These are phyloP conservation scores for Rehmannia glutinosa DNA, from an alignment of 257 asterid genomes.

Conservation along the genomic window DNA sequence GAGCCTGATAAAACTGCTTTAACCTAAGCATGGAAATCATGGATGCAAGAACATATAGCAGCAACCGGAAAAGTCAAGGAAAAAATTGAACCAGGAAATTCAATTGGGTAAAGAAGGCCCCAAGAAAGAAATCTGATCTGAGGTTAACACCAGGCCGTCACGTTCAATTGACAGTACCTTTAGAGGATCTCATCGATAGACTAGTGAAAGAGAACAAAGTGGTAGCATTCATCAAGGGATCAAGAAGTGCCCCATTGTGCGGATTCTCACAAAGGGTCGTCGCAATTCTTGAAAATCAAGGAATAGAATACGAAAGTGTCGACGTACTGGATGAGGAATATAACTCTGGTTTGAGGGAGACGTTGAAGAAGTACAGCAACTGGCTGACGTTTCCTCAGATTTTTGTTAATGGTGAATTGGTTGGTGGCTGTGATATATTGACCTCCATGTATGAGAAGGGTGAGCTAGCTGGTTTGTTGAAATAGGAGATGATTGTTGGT, in stretches of 20 bases:
- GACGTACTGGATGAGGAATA: slow-evolving; percentile 90
- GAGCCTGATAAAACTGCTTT: slow-evolving; percentile 62
- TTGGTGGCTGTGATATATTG: slow-evolving; percentile 96
- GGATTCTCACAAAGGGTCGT: slow-evolving; percentile 84
- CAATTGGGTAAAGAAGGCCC: slow-evolving; percentile 73
- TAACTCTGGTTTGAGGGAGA: slow-evolving; percentile 77
- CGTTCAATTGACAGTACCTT: slow-evolving; percentile 65
- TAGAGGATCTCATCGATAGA: slow-evolving; percentile 70
- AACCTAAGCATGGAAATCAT: slow-evolving; percentile 85
- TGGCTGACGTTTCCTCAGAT: slow-evolving; percentile 98
- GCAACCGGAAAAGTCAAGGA: slow-evolving; percentile 74
- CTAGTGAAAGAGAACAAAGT: slow-evolving; percentile 88
- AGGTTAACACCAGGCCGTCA: slow-evolving; percentile 86
- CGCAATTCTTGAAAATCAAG: slow-evolving; percentile 72
- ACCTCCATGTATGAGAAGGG: slow-evolving; percentile 89
- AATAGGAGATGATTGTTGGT: slow-evolving; percentile 21
- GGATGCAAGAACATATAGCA: slow-evolving; percentile 94
- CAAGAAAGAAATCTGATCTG: slow-evolving; percentile 77
- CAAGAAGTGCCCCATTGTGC: slow-evolving; percentile 75
- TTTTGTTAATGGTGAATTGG: slow-evolving; percentile 78
- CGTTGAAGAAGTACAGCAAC: slow-evolving; percentile 77
- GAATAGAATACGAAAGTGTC: slow-evolving; percentile 78
- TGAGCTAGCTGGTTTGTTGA: slow-evolving; percentile 60
- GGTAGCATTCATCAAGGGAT: slow-evolving; percentile 90
- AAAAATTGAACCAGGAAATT: slow-evolving; percentile 81